These are phyloP conservation scores for Daedalea quercina DNA, from an alignment of 768 basidiomycete species.

Conservation along the genomic window DNA sequence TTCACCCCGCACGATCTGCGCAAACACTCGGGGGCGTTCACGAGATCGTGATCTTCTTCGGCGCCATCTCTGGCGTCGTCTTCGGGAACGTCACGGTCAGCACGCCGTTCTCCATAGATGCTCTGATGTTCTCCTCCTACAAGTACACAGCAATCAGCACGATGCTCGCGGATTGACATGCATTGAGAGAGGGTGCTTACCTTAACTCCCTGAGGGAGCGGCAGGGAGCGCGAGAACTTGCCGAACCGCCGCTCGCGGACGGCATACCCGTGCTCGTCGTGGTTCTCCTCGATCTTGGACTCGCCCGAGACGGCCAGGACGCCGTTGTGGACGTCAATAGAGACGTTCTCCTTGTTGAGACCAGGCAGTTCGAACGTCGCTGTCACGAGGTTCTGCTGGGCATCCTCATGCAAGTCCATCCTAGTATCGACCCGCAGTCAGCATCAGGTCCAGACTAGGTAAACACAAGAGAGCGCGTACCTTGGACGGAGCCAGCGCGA, in stretches of 20 bases:
- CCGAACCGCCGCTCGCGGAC: constrained; percentile 43
- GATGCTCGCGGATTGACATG: neutral
- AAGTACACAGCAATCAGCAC: neutral
- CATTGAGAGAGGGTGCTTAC: constrained; percentile 17
- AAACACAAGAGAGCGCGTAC: constrained; percentile 1
- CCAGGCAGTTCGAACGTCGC: constrained; percentile 54
- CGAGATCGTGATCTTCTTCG: constrained; percentile 35
- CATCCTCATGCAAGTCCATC: constrained; percentile 42
- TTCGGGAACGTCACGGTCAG: constrained; percentile 44
- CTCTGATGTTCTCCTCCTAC: constrained; percentile 26
- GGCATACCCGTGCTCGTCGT: constrained; percentile 31
- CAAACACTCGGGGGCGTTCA: constrained; percentile 1
- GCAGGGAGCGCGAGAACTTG: constrained; percentile 40
- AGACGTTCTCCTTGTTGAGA: constrained; percentile 40
- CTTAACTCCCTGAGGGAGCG: constrained; percentile 43
- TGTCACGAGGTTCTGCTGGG: constrained; percentile 35
- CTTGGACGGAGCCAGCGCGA: constrained; percentile 11
- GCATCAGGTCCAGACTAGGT: neutral
- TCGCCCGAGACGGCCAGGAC: constrained; percentile 44
- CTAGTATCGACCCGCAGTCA: constrained; percentile 14
- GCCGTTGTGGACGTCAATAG: constrained; percentile 40
- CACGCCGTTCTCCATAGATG: constrained; percentile 40
- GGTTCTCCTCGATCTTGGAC: constrained; percentile 22
- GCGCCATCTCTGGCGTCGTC: constrained; percentile 32
- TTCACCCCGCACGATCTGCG: neutral